phyloP scores from a whole-genome alignment of 371 early-diverging fungal species.

The Cokeromyces recurvatus region DNA sequence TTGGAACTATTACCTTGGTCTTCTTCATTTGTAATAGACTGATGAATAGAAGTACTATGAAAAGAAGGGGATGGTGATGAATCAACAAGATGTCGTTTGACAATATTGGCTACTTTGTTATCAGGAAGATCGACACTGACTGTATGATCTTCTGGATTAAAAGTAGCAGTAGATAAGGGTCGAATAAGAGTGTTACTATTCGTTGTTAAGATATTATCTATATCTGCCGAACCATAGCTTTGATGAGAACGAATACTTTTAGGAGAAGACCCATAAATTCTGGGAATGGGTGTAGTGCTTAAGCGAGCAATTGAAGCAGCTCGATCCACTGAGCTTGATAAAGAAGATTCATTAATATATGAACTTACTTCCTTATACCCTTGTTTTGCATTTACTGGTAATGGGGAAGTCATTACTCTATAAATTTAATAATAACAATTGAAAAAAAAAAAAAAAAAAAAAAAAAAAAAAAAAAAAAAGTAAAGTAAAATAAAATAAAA shows the following conservation, averaged over 20 bases:
- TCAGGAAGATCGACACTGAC: slow-evolving; percentile 52
- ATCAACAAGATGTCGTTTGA: slow-evolving; percentile 64
- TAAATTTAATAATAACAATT: too few species aligned
- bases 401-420: slow-evolving; percentile 42
- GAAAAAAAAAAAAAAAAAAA: slow-evolving; percentile 4
- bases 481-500: not conserved
- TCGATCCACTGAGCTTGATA: slow-evolving; percentile 33
- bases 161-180: slow-evolving; percentile 30
- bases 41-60: slow-evolving; percentile 14
- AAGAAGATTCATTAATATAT: too few species aligned
- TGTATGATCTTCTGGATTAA: slow-evolving; percentile 36
- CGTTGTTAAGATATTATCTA: slow-evolving; percentile 26
- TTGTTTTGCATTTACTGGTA: slow-evolving; percentile 46
- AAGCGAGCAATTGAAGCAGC: slow-evolving; percentile 30
- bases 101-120: slow-evolving; percentile 63
- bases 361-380: slow-evolving; percentile 19
- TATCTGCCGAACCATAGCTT: slow-evolving; percentile 31
- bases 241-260: slow-evolving; percentile 20
- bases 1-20: slow-evolving; percentile 8
- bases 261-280: slow-evolving; percentile 24
- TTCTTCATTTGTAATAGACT: slow-evolving; percentile 7
- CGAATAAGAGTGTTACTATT: slow-evolving; percentile 27
- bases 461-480: slow-evolving; percentile 4
- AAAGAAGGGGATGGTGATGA: slow-evolving; percentile 33
- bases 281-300: slow-evolving; percentile 25